These are phyloP conservation scores for Endocalyx cinctus DNA, from an alignment of 2,329 filamentous ascomycete species.

Conservation along the genomic window DNA sequence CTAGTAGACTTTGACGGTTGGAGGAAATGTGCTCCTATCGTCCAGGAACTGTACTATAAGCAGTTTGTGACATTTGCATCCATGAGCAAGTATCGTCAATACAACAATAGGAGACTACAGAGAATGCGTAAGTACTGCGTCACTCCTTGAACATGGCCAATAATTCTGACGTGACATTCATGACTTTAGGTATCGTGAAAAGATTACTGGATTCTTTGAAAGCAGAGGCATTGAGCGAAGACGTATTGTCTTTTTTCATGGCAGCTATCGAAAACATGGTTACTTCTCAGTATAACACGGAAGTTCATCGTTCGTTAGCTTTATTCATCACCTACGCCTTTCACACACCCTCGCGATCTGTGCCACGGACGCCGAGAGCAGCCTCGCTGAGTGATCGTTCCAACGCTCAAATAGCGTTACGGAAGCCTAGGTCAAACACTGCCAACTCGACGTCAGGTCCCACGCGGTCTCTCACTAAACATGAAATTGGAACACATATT, in stretches of 20 bases:
- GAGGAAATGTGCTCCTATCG: conserved; percentile 70
- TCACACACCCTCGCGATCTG: conserved; percentile 51
- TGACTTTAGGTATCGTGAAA: conserved; percentile 71
- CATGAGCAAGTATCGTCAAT: conserved; percentile 87
- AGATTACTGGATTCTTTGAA: conserved; percentile 87
- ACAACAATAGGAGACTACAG: conserved; percentile 81
- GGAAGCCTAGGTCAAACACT: conserved; percentile 34
- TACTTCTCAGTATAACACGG: conserved; percentile 73
- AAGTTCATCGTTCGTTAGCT: conserved; percentile 80
- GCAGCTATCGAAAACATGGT: conserved; percentile 75
- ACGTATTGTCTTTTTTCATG: conserved; percentile 72
- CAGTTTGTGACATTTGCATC: conserved; percentile 86
- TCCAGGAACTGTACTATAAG: conserved; percentile 85
- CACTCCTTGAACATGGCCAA: conserved; percentile 5
- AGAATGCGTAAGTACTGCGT: conserved; percentile 70
- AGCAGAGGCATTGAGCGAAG: conserved; percentile 68
- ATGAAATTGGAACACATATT: conserved; percentile 69
- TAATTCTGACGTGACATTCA: conserved; percentile 10
- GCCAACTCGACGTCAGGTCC: conserved; percentile 25
- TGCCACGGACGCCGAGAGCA: conserved; percentile 48
- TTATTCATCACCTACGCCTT: conserved; percentile 92
- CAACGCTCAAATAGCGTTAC: conserved; percentile 35
- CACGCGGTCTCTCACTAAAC: conserved; percentile 50
- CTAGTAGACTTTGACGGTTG: conserved; percentile 92
- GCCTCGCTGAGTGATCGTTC: conserved; percentile 34